A percentile compares a stretch with the other conserved stretches of the same genome.
Conservation (phyloP, 176 grass and related monocot genomes). For the Aegilops bicornis region DNA sequence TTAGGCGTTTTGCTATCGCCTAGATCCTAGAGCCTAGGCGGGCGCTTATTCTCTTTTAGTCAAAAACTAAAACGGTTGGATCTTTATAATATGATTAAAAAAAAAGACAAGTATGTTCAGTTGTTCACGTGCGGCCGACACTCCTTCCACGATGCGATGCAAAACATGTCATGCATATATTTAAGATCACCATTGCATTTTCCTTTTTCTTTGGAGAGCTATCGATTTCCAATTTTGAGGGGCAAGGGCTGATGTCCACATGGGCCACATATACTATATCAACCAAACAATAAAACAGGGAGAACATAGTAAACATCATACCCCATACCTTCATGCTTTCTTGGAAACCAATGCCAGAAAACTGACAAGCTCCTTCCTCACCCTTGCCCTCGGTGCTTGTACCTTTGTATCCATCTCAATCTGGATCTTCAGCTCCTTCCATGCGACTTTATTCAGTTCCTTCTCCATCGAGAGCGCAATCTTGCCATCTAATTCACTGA, state of each 20-base stretch:
- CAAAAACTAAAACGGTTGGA: neutral
- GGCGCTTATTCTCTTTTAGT: no score
- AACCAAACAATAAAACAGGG: neutral
- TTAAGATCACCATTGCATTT: neutral
- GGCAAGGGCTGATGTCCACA: neutral
- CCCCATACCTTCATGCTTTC: neutral
- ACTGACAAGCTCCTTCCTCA: neutral
- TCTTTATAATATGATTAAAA: neutral
- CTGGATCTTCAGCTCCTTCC: neutral
- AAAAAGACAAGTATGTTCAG: neutral
- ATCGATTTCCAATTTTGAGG: neutral
- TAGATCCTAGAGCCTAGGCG: no score
- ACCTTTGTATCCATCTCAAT: neutral
- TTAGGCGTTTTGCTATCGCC: no score
- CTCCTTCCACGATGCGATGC: neutral
- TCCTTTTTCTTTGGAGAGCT: neutral
- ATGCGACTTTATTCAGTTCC: neutral
- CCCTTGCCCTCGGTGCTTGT: neutral
- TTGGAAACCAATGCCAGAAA: neutral
- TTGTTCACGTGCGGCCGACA: neutral
- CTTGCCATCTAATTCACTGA: neutral
- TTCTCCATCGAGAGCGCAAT: neutral
- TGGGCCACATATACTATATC: neutral
- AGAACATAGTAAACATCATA: neutral
- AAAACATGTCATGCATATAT: neutral